Evolutionary conservation across 1,139 yeast species (phyloP), one percentile per base, ranked within the genome.

Genomic region (Hansenula lynferdii): DNA sequence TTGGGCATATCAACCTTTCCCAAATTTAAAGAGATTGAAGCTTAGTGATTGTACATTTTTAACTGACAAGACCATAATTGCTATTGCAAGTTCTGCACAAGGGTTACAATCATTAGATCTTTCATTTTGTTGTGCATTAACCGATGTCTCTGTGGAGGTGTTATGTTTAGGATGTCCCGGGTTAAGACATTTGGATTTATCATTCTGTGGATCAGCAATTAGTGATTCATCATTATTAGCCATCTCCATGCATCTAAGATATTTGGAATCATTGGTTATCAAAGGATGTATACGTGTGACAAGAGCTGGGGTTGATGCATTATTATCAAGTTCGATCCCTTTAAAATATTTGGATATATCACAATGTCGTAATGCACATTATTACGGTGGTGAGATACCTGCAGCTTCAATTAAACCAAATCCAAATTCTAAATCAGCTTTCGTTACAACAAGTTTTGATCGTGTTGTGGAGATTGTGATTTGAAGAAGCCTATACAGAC

Each of bases 151-250:
- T 5, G 66, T 84, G 17, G 86, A 82, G 44, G 77, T 80, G 1
- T 59, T 84, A 23, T 71, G 84, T 42, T 61, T 79, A 20, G 85
- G 86, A 9, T 80, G 87, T 51, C 81, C 77, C 34, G 61, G 68
- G 19, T 59, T 84, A 40, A 58, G 67, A 38, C 61, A 63, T 25
- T 62, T 84, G 39, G 80, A 81, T 47, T 57, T 83, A 37, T 78
- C 86, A 11, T 84, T 81, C 53, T 84, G 92, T 60, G 92, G 92
- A 2, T 75, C 85, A 35, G 90, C 92, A 1, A 87, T 84, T 5
- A 78, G 86, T 52, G 92, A 84, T 53, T 70, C 80, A 18, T 77
- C 86, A 0, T 58, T 83, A 34, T 69, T 77, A 23, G 73, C 82
- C 1, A 68, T 84, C n/a, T 77, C 85, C 2, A 60, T 80, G 33